A percentile compares a stretch with the other conserved stretches of the same genome.
Conservation (phyloP, 78 protist genomes). For the Creolimax fragrantissima region DNA sequence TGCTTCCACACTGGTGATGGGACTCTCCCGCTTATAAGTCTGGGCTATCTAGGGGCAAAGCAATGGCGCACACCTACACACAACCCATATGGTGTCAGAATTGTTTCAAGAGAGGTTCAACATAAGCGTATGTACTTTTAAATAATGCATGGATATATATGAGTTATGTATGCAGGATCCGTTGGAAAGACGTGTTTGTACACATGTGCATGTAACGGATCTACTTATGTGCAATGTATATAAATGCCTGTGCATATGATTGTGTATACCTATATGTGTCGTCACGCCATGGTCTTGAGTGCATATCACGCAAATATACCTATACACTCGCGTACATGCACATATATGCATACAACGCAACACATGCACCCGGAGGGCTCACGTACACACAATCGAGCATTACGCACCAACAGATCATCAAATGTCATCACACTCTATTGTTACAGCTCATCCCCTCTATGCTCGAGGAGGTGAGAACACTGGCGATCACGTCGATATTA, state of each 20-base stretch:
- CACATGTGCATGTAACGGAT: neutral
- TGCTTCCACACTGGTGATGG: neutral
- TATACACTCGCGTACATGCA: neutral
- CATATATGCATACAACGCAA: neutral
- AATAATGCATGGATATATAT: neutral
- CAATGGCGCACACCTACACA: neutral
- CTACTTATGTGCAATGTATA: neutral
- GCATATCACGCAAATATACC: neutral
- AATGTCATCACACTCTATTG: neutral
- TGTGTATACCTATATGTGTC: neutral
- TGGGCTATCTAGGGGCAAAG: neutral
- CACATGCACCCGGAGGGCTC: too few relatives aligned
- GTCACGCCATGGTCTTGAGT: neutral
- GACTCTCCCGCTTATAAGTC: neutral
- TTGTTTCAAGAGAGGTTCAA: neutral
- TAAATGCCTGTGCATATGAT: neutral
- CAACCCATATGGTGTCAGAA: neutral
- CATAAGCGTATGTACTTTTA: neutral
- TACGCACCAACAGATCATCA: neutral
- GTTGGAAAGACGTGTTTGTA: neutral
- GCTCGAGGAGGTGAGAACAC: neutral
- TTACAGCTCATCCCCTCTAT: neutral
- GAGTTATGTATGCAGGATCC: neutral
- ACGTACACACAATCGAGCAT: too few relatives aligned
- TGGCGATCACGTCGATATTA: neutral